Conservation (phyloP, 352 stramenopile species). For the Phytophthora tubulina region DNA sequence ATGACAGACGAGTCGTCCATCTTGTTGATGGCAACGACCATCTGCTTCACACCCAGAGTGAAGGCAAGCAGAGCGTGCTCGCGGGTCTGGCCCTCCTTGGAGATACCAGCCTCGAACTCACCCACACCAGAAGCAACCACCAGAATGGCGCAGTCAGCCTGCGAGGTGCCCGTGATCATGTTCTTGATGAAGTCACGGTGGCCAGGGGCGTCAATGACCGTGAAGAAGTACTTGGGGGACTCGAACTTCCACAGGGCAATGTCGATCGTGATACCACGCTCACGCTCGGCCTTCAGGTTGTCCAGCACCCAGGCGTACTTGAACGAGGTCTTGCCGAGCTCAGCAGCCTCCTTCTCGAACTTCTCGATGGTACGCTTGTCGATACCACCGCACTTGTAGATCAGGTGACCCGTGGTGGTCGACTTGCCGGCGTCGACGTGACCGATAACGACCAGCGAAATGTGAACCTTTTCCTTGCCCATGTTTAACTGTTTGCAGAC, state of each 20-base stretch:
- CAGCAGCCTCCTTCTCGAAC: constrained; percentile 96
- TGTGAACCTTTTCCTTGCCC: constrained; percentile 84
- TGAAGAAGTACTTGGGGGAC: constrained; percentile 97
- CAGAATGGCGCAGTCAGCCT: constrained; percentile 98
- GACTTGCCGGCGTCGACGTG: constrained; percentile 99
- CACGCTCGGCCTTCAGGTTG: constrained; percentile 98
- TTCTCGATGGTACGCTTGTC: constrained; percentile 99
- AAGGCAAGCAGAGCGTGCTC: constrained; percentile 97
- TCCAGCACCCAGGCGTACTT: constrained; percentile 99
- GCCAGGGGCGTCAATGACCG: constrained; percentile 98
- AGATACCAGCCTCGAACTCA: constrained; percentile 97
- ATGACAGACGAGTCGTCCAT: constrained; percentile 97
- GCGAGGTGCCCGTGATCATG: constrained; percentile 99
- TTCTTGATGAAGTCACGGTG: constrained; percentile 99
- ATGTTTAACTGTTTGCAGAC: constrained; percentile 38
- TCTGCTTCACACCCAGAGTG: constrained; percentile 98
- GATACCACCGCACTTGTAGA: constrained; percentile 99
- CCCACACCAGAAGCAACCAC: constrained; percentile 93
- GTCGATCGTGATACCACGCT: constrained; percentile 98
- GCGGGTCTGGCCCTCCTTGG: constrained; percentile 95
- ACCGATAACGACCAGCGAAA: constrained; percentile 96
- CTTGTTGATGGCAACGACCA: constrained; percentile 99
- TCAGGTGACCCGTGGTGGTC: constrained; percentile 98
- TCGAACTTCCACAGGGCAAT: constrained; percentile 98
- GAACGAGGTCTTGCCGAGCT: constrained; percentile 98